Evolutionary conservation across 192 early-diverging fungal genomes (phyloP).

Genomic region (Geranomyces variabilis): DNA sequence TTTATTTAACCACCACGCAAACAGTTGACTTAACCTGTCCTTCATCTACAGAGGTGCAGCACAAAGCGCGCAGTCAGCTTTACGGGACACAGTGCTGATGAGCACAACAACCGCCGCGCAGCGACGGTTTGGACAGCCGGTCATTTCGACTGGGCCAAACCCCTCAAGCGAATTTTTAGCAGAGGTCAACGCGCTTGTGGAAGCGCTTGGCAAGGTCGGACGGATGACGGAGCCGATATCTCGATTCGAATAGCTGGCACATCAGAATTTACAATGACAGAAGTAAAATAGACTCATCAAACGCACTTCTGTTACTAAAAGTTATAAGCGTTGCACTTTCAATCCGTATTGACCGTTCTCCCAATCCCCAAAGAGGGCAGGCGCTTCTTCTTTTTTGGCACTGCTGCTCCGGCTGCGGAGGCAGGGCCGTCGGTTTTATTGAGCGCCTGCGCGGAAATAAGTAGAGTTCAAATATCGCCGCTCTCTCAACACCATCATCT

Average conservation of each 20-base stretch:
- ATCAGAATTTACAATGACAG: too few species aligned
- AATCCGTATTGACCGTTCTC: neutral
- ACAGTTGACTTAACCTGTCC: neutral
- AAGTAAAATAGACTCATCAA: too few species aligned
- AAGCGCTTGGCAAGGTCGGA: slow-evolving; percentile 35
- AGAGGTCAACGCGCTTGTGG: slow-evolving; percentile 32
- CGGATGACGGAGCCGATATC: slow-evolving; percentile 8
- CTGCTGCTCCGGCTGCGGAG: neutral
- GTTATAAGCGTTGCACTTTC: too few species aligned
- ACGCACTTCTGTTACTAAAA: too few species aligned
- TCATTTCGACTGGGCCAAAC: neutral
- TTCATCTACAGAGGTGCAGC: slow-evolving; percentile 18
- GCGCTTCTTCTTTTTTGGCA: neutral
- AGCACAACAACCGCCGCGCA: slow-evolving; percentile 27
- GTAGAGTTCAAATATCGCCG: neutral
- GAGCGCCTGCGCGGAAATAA: neutral
- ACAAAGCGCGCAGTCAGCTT: slow-evolving; percentile 9
- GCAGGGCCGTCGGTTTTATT: neutral
- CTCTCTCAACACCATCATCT: neutral
- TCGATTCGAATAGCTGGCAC: neutral
- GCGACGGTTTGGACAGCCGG: neutral
- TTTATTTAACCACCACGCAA: too few species aligned
- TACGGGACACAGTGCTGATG: slow-evolving; percentile 28
- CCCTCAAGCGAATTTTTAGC: slow-evolving; percentile 28
- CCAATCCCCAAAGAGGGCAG: neutral